phyloP scores from a whole-genome alignment of 371 early-diverging fungal genomes.

The Mucor plumbeus region DNA sequence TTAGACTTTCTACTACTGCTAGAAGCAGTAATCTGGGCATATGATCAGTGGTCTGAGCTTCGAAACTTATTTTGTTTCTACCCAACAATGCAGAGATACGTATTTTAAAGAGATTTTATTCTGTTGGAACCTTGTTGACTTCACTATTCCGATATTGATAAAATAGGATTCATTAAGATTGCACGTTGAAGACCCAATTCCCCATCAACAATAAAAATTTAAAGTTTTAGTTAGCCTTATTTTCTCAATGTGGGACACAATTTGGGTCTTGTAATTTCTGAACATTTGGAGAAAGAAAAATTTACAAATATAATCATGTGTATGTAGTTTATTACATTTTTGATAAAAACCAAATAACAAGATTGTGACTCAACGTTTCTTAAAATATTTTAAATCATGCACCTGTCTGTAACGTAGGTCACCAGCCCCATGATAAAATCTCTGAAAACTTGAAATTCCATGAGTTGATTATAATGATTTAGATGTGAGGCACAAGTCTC shows the following conservation, averaged over 20 bases:
- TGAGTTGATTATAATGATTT: neutral
- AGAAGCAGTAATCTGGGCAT: neutral
- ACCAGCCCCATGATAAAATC: neutral
- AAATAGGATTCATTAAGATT: neutral
- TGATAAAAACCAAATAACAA: no score
- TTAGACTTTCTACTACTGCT: neutral
- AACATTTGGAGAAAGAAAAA: neutral
- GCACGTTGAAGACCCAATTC: no score
- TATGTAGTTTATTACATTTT: neutral
- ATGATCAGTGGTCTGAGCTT: constrained; percentile 1
- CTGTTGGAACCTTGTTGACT: neutral
- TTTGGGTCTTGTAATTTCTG: neutral
- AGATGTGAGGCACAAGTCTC: neutral
- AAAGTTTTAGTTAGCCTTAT: neutral
- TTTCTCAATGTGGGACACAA: neutral
- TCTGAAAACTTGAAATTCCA: neutral
- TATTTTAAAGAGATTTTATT: neutral
- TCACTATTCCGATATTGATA: neutral
- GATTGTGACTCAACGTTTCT: no score
- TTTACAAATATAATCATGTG: neutral
- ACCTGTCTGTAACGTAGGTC: neutral
- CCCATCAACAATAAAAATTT: neutral
- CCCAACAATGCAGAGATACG: no score
- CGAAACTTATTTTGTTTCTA: no score
- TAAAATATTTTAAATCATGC: neutral